Evolutionary conservation across 495 filamentous ascomycete species (phyloP).

Genomic region (Cudoniella acicularis): DNA sequence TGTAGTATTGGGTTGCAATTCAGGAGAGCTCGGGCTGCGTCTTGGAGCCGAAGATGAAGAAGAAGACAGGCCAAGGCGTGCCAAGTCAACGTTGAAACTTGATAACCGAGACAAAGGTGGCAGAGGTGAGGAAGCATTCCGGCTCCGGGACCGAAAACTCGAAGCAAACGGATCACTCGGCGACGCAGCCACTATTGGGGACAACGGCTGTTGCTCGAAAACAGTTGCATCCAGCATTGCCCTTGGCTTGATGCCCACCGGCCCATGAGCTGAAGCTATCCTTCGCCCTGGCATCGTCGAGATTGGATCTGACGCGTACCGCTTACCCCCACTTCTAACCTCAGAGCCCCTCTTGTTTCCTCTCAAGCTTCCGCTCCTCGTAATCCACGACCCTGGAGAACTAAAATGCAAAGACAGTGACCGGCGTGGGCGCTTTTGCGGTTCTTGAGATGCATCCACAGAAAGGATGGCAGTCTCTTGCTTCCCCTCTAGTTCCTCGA

Average conservation of each 20-base stretch:
- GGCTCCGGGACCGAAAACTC: constrained; percentile 30
- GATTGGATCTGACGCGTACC: constrained; percentile 42
- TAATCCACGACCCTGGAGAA: constrained; percentile 46
- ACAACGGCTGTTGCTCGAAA: constrained; percentile 11
- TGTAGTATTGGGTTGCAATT: constrained; percentile 15
- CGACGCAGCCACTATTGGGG: constrained; percentile 4
- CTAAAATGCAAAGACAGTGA: constrained; percentile 54
- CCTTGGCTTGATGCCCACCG: constrained; percentile 1
- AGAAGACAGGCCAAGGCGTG: constrained; percentile 33
- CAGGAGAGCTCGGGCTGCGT: constrained; percentile 28
- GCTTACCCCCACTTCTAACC: constrained; percentile 33
- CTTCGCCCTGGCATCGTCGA: constrained; percentile 17
- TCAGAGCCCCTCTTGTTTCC: constrained; percentile 35
- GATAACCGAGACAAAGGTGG: constrained; percentile 54
- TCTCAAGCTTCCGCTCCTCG: constrained; percentile 45
- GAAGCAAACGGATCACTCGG: constrained; percentile 20
- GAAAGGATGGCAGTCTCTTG: constrained; percentile 1
- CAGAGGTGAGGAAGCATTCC: constrained; percentile 52
- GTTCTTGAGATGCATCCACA: constrained; percentile 6
- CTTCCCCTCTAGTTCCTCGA: constrained; percentile 10
- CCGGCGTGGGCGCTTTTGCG: constrained; percentile 34
- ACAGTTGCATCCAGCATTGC: constrained; percentile 17
- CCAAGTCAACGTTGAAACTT: constrained; percentile 52
- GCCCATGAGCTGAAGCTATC: constrained; percentile 16
- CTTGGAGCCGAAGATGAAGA: constrained; percentile 33